These are phyloP conservation scores for Penicillium sp. DNA, from an alignment of 2,329 filamentous ascomycete genomes.

Conservation along the genomic window DNA sequence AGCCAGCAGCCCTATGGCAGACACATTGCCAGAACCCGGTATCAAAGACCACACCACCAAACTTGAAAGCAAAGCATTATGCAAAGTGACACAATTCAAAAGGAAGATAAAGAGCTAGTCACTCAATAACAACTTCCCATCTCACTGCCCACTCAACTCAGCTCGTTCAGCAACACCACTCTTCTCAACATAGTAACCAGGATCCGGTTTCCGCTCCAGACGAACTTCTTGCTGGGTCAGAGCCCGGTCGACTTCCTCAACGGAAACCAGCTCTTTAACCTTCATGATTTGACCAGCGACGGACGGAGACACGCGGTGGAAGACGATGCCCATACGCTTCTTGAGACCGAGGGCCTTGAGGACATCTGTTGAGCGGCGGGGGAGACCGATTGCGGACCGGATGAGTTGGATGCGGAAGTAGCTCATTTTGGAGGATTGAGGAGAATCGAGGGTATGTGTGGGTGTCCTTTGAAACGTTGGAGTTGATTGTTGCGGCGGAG, in stretches of 20 bases:
- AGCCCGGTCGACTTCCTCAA: slow-evolving; percentile 72
- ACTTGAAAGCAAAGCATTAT: background rate
- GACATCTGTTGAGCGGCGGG: slow-evolving; percentile 75
- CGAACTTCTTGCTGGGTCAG: slow-evolving; percentile 71
- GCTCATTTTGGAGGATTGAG: slow-evolving; percentile 57
- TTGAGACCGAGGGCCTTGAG: slow-evolving; percentile 83
- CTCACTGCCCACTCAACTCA: slow-evolving; percentile 30
- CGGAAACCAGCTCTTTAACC: slow-evolving; percentile 88
- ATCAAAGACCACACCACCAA: background rate
- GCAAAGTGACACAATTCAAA: background rate
- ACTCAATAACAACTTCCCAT: background rate
- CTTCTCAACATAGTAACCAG: slow-evolving; percentile 79
- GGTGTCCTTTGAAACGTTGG: background rate
- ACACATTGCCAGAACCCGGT: background rate
- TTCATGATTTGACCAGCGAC: slow-evolving; percentile 90
- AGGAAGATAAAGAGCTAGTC: background rate
- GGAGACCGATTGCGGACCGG: slow-evolving; percentile 86
- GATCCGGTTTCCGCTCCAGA: slow-evolving; percentile 71
- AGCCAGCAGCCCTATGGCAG: background rate
- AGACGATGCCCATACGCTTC: slow-evolving; percentile 83
- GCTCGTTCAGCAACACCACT: slow-evolving; percentile 29
- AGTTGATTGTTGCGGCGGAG: background rate
- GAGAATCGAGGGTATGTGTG: background rate
- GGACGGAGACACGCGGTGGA: slow-evolving; percentile 79
- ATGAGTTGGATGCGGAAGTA: slow-evolving; percentile 92